phyloP scores from a whole-genome alignment of 495 filamentous ascomycete species.

The Lepraria neglecta region DNA sequence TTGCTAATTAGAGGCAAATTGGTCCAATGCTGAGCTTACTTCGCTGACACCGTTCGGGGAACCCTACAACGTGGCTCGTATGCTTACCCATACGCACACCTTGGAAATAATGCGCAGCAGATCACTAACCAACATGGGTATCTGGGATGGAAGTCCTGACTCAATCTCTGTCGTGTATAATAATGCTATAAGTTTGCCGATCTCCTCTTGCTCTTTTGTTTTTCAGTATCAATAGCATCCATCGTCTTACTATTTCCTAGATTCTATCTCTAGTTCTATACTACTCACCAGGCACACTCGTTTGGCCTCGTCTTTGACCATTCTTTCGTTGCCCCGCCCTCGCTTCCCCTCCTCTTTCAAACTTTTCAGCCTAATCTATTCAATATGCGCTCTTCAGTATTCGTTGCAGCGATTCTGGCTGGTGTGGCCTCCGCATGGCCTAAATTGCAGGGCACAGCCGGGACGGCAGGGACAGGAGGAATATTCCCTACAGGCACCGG shows the following conservation, averaged over 20 bases:
- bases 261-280: background rate
- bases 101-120: background rate
- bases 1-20: conserved; percentile 1
- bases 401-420: conserved; percentile 15
- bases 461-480: background rate
- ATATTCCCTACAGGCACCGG: background rate
- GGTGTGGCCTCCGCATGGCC: conserved; percentile 15
- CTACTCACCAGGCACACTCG: conserved; percentile 16
- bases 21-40: background rate
- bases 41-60: background rate
- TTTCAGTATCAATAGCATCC: background rate
- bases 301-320: conserved; percentile 1
- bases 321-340: conserved; percentile 3
- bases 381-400: conserved; percentile 20
- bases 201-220: background rate
- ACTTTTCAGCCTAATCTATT: background rate
- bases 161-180: background rate
- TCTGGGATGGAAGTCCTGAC: background rate
- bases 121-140: conserved; percentile 1
- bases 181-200: background rate
- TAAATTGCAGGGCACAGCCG: background rate
- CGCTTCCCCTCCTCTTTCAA: background rate
- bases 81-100: background rate
- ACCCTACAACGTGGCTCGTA: background rate
- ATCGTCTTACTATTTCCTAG: background rate